phyloP scores from a whole-genome alignment of 495 filamentous ascomycete species.

The Penicillium egyptiacum region DNA sequence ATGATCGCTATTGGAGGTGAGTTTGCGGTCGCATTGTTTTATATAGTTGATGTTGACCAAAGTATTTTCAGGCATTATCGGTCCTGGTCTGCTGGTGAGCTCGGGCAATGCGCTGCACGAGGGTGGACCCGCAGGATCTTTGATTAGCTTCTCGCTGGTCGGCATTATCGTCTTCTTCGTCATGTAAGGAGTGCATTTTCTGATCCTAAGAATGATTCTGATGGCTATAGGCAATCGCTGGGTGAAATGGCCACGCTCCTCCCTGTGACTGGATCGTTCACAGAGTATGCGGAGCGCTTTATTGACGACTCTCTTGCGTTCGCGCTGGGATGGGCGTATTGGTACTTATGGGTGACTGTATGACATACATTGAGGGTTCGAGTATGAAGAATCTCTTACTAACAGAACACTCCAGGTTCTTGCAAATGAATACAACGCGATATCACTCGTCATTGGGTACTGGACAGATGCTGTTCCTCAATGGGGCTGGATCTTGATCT shows the following conservation, averaged over 20 bases:
- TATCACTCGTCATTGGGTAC: slow-evolving; percentile 44
- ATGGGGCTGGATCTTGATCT: slow-evolving; percentile 64
- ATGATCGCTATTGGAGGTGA: slow-evolving; percentile 67
- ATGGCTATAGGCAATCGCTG: slow-evolving; percentile 45
- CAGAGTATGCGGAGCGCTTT: slow-evolving; percentile 58
- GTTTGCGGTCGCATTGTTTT: not conserved
- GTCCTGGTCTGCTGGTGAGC: slow-evolving; percentile 51
- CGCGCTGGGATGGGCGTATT: slow-evolving; percentile 58
- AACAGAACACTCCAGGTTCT: slow-evolving; percentile 32
- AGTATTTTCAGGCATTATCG: slow-evolving; percentile 40
- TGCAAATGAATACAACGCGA: slow-evolving; percentile 53
- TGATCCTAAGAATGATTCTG: not conserved
- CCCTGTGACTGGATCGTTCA: slow-evolving; percentile 55
- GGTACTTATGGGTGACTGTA: slow-evolving; percentile 56
- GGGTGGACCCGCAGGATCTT: slow-evolving; percentile 61
- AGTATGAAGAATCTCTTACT: slow-evolving; percentile 1
- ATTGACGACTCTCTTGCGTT: slow-evolving; percentile 55
- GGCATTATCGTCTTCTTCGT: slow-evolving; percentile 65
- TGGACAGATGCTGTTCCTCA: slow-evolving; percentile 46
- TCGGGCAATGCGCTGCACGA: slow-evolving; percentile 59
- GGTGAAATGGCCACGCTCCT: slow-evolving; percentile 59
- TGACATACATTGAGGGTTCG: not conserved
- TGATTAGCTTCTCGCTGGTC: slow-evolving; percentile 64
- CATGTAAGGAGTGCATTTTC: slow-evolving; percentile 33
- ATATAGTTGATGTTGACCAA: not conserved